phyloP scores from a whole-genome alignment of 169 alveolate genomes.

The Eimeria maxima region DNA sequence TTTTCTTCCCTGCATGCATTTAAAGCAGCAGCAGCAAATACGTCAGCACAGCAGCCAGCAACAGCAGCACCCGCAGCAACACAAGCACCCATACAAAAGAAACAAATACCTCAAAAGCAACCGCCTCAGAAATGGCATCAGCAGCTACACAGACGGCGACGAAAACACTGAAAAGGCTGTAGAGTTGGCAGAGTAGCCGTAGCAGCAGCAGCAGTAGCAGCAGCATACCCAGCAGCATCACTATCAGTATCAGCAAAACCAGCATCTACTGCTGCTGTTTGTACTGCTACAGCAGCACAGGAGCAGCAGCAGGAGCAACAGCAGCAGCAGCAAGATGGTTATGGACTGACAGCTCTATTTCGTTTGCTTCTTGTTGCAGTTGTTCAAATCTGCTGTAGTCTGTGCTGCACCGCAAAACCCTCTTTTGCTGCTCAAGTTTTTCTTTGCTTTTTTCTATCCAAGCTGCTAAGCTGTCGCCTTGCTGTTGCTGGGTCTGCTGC shows the following conservation, averaged over 20 bases:
- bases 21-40: neutral
- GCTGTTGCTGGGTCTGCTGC: conserved; percentile 9
- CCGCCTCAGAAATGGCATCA: neutral
- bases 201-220: too few species aligned
- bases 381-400: conserved; percentile 53
- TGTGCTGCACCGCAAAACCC: conserved; percentile 23
- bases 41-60: neutral
- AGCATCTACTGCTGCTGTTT: too few species aligned
- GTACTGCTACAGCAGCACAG: neutral
- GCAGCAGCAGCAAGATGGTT: conserved; percentile 2
- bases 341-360: conserved; percentile 7
- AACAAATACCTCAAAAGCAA: too few species aligned
- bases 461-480: neutral
- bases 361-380: neutral
- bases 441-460: conserved; percentile 45
- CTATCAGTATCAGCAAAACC: too few species aligned
- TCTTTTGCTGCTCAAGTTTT: conserved; percentile 13
- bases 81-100: neutral
- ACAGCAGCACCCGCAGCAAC: neutral
- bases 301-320: conserved; percentile 13
- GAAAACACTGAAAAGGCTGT: too few species aligned
- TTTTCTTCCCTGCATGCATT: conserved; percentile 49
- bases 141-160: neutral
- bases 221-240: too few species aligned
- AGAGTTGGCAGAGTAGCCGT: too few species aligned